Evolutionary conservation across 2,329 filamentous ascomycete genomes (phyloP).

Genomic region (Ophiostoma quercus): DNA sequence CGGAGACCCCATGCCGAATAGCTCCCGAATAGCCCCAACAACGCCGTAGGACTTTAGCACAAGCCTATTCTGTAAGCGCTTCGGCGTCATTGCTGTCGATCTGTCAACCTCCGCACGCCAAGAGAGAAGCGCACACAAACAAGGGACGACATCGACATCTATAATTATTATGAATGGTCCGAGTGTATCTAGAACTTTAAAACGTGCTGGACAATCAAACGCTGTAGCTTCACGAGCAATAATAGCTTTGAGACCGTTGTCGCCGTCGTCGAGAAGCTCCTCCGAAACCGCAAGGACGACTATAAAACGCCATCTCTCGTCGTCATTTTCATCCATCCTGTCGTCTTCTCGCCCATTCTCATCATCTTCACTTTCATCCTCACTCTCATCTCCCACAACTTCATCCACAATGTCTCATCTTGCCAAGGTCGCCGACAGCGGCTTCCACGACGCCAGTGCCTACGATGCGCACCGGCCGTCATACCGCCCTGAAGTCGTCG

Average conservation of each 20-base stretch:
- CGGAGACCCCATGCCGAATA: no score
- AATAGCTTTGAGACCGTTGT: not conserved
- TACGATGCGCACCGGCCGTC: conserved; percentile 67
- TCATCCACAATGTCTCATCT: conserved; percentile 22
- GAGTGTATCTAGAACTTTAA: not conserved
- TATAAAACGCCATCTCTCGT: not conserved
- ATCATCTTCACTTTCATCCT: conserved; percentile 12
- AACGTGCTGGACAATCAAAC: not conserved
- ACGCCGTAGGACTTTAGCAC: not conserved
- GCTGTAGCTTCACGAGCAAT: not conserved
- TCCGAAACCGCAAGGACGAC: not conserved
- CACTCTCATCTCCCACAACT: not conserved
- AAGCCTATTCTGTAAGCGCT: not conserved
- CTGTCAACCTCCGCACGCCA: not conserved
- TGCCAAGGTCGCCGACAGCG: conserved; percentile 41
- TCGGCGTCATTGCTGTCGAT: not conserved
- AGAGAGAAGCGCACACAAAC: not conserved
- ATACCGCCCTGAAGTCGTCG: conserved; percentile 56
- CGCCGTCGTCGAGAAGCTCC: not conserved
- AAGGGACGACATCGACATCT: not conserved
- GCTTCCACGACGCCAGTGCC: conserved; percentile 58
- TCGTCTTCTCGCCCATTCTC: not conserved
- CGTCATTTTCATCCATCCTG: not conserved
- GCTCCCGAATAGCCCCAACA: not conserved
- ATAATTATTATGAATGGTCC: not conserved